Base-by-base conservation (phyloP, 495 filamentous ascomycete genomes). In the Parmelia sp. region DNA sequence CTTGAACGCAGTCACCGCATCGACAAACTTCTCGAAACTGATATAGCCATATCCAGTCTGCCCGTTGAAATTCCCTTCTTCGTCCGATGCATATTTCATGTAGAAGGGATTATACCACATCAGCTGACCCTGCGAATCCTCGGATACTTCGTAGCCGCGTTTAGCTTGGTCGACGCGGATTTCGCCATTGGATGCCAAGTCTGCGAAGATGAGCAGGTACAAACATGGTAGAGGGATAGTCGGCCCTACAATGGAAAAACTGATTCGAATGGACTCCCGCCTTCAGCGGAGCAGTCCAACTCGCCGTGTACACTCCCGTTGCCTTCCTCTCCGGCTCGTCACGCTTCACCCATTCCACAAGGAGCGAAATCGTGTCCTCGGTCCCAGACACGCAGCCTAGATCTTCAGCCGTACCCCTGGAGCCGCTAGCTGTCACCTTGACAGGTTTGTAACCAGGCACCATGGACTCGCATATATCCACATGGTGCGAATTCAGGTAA, bases 101-200 rank as follows among this genome's bases (percentile, higher is more conserved):
- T 97, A 97, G 78, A 97, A 97, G 72, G 90, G 91, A 73, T 96
- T 96, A 66, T 88, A 88, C 89, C 91, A 96, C 68, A 85, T 79
- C 59, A 96, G 74, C 66, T 84, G 82, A 15, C 84, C 82, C 33
- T 82, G 80, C 9, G 81, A 78, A 69, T 97, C 92, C 45, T 89
- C 88, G 1, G 92, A 90, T n/a, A 96, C 88, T 66, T 96, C 92
- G 73, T 97, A 97, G 29, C 91, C 91, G 27, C 92, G 86, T 79
- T 96, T 96, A 21, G 91, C 92, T 76, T 96, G 92, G 78, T 97
- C 90, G 63, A 92, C 85, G 57, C 89, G 84, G 71, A 97, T 86
- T 76, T 97, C 92, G 65, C 92, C 92, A 36, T 84, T 83, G 61
- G 83, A 78, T 5, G 82, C 92, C 82, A 97, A 88, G 72, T 92